These are phyloP conservation scores for Silene conica DNA, from an alignment of 148 eudicot genomes.

Conservation along the genomic window DNA sequence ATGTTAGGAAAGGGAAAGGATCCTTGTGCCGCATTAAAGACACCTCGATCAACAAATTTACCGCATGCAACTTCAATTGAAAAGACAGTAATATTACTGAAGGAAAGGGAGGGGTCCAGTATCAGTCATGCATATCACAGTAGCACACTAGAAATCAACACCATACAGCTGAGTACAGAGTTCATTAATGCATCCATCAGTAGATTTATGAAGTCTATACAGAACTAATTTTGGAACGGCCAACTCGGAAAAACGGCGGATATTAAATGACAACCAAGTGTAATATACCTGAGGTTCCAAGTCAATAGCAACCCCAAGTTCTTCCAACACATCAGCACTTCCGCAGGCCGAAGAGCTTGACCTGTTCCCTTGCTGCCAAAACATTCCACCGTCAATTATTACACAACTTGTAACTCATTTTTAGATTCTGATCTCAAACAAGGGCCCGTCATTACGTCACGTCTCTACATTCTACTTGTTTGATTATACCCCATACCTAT, in stretches of 20 bases:
- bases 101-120: background rate
- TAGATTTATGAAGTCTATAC: background rate
- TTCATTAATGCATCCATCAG: slow-evolving; percentile 12
- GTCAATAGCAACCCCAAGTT: slow-evolving; percentile 72
- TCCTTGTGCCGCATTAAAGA: slow-evolving; percentile 4
- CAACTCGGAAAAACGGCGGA: background rate
- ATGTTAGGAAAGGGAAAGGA: background rate
- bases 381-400: background rate
- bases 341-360: slow-evolving; percentile 99
- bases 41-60: background rate
- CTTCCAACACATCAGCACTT: slow-evolving; percentile 95
- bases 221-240: background rate
- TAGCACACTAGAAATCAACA: slow-evolving; percentile 2
- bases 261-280: slow-evolving; percentile 1
- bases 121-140: background rate
- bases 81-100: background rate
- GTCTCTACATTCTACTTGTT: background rate
- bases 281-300: slow-evolving; percentile 76
- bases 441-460: background rate
- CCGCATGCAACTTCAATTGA: background rate
- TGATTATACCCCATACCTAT: background rate
- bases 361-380: slow-evolving; percentile 85
- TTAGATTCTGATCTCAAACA: background rate
- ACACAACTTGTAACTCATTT: background rate
- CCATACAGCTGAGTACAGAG: slow-evolving; percentile 2